A percentile compares a stretch with the other conserved stretches of the same genome.
These are phyloP conservation scores for Fusarium algeriense DNA, from an alignment of 2,329 filamentous ascomycete genomes.

Conservation along the genomic window DNA sequence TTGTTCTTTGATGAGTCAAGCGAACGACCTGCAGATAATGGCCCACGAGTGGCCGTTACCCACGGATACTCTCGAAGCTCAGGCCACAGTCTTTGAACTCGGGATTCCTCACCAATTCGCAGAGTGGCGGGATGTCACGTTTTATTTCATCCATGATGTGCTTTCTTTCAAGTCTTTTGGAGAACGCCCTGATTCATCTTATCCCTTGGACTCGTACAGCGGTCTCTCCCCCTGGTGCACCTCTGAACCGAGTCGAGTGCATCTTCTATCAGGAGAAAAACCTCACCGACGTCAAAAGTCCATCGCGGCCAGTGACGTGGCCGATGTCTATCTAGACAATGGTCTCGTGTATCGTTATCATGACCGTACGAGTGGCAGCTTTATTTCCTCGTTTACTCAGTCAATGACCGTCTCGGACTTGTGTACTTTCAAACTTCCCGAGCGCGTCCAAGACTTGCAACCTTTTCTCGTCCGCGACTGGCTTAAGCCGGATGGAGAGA, in stretches of 20 bases:
- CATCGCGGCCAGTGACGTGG: constrained; percentile 1
- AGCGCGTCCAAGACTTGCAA: constrained; percentile 13
- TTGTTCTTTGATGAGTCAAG: constrained; percentile 51
- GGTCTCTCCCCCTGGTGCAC: constrained; percentile 13
- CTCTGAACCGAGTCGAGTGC: constrained; percentile 6
- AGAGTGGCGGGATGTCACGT: constrained; percentile 64
- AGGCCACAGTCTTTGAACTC: constrained; percentile 68
- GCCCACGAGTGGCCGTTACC: constrained; percentile 71
- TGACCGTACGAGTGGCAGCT: not conserved
- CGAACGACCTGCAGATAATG: constrained; percentile 56
- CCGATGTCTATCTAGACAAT: constrained; percentile 42
- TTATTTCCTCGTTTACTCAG: not conserved
- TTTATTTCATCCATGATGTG: constrained; percentile 56
- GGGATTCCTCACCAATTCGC: constrained; percentile 55
- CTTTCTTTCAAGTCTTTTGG: constrained; percentile 45
- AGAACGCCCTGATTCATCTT: not conserved
- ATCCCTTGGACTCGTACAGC: constrained; percentile 22
- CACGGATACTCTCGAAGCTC: constrained; percentile 46
- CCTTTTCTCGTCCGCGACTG: constrained; percentile 31
- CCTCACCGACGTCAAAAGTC: constrained; percentile 20
- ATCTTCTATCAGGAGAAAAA: constrained; percentile 39
- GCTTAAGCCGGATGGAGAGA: constrained; percentile 18
- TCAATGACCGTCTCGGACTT: constrained; percentile 3
- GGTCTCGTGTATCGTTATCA: constrained; percentile 39
- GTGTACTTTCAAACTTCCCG: constrained; percentile 40